Evolutionary conservation across 2,329 filamentous ascomycete species (phyloP).

Genomic region (Didymella exigua): DNA sequence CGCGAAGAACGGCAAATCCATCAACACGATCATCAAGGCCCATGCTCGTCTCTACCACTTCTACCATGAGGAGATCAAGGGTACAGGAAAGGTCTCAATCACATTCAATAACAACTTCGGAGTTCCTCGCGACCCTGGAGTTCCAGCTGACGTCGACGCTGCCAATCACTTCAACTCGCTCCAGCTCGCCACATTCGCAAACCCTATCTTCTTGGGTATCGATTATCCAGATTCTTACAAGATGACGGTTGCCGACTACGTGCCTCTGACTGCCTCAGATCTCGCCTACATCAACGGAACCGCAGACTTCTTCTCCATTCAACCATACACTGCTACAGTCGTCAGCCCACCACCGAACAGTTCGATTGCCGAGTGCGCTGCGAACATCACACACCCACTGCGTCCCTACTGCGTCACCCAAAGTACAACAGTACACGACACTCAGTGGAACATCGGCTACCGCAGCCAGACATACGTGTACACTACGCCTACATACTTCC

Average conservation of each 20-base stretch:
- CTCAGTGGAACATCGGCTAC: constrained; percentile 66
- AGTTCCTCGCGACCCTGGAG: constrained; percentile 45
- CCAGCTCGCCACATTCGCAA: constrained; percentile 56
- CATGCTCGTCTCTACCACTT: constrained; percentile 59
- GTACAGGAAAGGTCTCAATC: constrained; percentile 57
- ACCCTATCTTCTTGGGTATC: constrained; percentile 59
- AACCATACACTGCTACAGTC: constrained; percentile 63
- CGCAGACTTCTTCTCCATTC: constrained; percentile 62
- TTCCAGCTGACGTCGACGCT: constrained; percentile 53
- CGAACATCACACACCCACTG: constrained; percentile 53
- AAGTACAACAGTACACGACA: constrained; percentile 50
- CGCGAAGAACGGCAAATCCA: constrained; percentile 50
- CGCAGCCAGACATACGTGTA: constrained; percentile 63
- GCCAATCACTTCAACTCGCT: constrained; percentile 52
- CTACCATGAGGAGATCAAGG: constrained; percentile 61
- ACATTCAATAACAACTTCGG: constrained; percentile 55
- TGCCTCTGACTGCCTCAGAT: constrained; percentile 56
- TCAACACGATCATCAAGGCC: constrained; percentile 46
- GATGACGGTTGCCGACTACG: constrained; percentile 42
- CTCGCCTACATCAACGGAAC: constrained; percentile 51
- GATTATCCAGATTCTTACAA: constrained; percentile 58
- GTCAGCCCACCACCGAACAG: constrained; percentile 54
- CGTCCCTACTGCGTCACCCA: constrained; percentile 62
- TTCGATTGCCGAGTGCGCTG: constrained; percentile 57
- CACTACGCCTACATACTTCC: constrained; percentile 63